Evolutionary conservation across 1,284 basidiomycete genomes (phyloP).

Genomic region (Rhodotorula sp.): DNA sequence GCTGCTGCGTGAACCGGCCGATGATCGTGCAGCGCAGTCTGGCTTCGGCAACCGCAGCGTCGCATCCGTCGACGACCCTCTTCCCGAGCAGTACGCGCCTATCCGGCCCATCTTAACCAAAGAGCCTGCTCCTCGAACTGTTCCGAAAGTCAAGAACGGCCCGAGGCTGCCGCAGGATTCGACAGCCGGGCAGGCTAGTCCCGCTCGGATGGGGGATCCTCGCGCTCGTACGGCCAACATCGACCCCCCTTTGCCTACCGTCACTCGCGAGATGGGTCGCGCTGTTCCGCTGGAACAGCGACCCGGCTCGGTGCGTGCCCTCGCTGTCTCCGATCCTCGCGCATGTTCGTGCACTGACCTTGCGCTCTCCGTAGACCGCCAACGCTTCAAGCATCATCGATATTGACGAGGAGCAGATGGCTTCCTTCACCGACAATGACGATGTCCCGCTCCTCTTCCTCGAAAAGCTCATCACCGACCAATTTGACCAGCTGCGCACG

Average conservation of each 20-base stretch:
- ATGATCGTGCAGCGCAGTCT: neutral
- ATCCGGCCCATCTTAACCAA: neutral
- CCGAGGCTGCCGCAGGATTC: neutral
- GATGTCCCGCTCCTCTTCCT: conserved; percentile 26
- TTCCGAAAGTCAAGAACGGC: neutral
- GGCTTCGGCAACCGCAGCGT: conserved; percentile 3
- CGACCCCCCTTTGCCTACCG: conserved; percentile 12
- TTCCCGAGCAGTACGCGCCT: conserved; percentile 22
- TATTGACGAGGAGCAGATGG: neutral
- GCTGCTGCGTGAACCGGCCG: neutral
- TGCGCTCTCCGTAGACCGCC: neutral
- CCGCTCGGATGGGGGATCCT: conserved; percentile 12
- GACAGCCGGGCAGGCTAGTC: neutral
- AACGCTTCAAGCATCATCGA: conserved; percentile 1
- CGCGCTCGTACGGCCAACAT: conserved; percentile 9
- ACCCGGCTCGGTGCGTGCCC: neutral
- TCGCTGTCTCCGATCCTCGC: neutral
- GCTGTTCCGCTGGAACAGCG: conserved; percentile 9
- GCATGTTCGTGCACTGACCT: too few species aligned
- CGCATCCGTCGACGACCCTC: conserved; percentile 15
- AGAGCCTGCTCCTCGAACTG: neutral
- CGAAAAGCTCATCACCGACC: conserved; percentile 19
- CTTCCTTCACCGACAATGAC: conserved; percentile 5
- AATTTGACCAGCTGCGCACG: conserved; percentile 15
- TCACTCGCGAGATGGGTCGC: conserved; percentile 3